Base-by-base conservation (phyloP, 225 moss, liverwort and hornwort genomes). In the Asterella californica region DNA sequence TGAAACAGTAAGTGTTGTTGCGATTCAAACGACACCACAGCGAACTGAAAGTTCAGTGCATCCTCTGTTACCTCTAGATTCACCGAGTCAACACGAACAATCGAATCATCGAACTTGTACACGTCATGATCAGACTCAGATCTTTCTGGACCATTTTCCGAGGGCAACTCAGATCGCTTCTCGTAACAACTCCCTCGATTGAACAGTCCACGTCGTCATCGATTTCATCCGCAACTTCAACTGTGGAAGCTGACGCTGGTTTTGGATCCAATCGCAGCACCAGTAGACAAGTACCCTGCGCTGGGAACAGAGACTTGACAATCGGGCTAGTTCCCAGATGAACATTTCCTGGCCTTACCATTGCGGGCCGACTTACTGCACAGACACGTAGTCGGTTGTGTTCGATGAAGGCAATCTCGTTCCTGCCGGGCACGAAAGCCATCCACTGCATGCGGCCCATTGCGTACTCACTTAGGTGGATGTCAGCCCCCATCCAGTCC, bases 391-490 rank as follows among this genome's bases (percentile, higher is more conserved):
- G 79, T 15, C 84, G 77, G n/a, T 12, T 53, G 30, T n/a, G n/a
- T n/a, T n/a, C n/a, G n/a, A n/a, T n/a, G n/a, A n/a, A n/a, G n/a
- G n/a, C n/a, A n/a, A n/a, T n/a, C n/a, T n/a, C n/a, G n/a, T n/a
- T n/a, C n/a, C n/a, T n/a, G n/a, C n/a, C n/a, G 67, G 0, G 87
- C 83, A 5, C 86, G 76, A 90, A 92, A 92, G 75, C 74, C 92
- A 92, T 92, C 88, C 90, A 92, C 15, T 42, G 65, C 15, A 90
- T 32, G 29, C 48, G 64, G 2, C 75, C 46, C 36, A 78, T 79
- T 0, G 59, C 4, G 75, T 82, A 87, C 10, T 87, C 85, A 29
- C 65, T 30, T 5, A 87, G 79, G 30, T 30, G 25, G 15, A 87
- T 27, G 21, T 85, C 55, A 0, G 82, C 75, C 52, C 89, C 89